Evolutionary conservation across 371 early-diverging fungal species (phyloP).

Genomic region (Mortierella sp.): DNA sequence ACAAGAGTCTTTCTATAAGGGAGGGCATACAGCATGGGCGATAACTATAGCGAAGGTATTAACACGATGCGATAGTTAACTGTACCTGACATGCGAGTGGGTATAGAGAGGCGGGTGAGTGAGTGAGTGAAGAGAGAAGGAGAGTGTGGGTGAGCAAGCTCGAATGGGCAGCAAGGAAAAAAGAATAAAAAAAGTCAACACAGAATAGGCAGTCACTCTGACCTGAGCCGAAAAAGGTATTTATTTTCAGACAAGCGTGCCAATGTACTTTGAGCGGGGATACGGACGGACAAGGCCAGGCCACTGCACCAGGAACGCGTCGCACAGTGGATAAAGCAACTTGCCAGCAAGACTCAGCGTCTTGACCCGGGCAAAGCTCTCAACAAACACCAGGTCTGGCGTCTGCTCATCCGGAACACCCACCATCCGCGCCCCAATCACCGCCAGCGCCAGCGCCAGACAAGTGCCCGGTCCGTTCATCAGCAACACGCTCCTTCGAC

Average conservation of each 20-base stretch:
- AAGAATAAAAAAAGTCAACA: background rate
- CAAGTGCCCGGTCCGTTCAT: slow-evolving; percentile 97
- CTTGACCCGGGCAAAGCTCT: slow-evolving; percentile 92
- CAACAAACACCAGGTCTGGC: slow-evolving; percentile 84
- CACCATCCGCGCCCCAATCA: slow-evolving; percentile 36
- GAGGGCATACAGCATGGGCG: background rate
- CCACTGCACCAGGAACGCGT: slow-evolving; percentile 96
- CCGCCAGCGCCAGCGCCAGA: slow-evolving; percentile 67
- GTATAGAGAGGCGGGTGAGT: background rate
- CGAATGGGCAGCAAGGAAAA: background rate
- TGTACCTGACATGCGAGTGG: slow-evolving; percentile 11
- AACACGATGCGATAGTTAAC: too few species aligned
- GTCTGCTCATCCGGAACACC: slow-evolving; percentile 72
- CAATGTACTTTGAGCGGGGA: slow-evolving; percentile 78
- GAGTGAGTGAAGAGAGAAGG: background rate
- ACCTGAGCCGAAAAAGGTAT: background rate
- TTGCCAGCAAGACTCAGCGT: slow-evolving; percentile 88
- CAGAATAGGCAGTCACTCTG: slow-evolving; percentile 14
- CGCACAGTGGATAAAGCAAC: slow-evolving; percentile 83
- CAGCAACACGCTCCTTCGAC: slow-evolving; percentile 21
- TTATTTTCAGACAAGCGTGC: slow-evolving; percentile 77
- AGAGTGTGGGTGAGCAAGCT: background rate
- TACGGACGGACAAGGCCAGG: slow-evolving; percentile 67
- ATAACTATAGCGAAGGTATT: background rate
- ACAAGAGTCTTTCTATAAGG: background rate